Evolutionary conservation across 139 green algal species (phyloP), one percentile per base, ranked within the genome.

Genomic region (Tetraselmis chui): DNA sequence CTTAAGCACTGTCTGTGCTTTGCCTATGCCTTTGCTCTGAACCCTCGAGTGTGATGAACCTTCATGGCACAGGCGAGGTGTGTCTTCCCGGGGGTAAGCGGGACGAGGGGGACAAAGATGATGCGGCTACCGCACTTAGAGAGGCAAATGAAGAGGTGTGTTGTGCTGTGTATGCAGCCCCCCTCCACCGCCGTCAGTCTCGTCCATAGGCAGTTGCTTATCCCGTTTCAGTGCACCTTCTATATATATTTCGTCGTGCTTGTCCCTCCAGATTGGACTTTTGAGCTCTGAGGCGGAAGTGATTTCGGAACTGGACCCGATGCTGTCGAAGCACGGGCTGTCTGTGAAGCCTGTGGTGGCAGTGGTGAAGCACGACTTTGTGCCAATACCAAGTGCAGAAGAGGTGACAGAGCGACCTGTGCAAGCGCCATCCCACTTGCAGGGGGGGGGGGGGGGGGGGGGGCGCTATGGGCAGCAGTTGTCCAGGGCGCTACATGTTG

Each of bases 41-140:
- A n/a, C n/a, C n/a, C n/a, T n/a, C n/a, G n/a, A n/a, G n/a, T n/a
- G n/a, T n/a, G n/a, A n/a, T n/a, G n/a, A n/a, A n/a, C n/a, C n/a
- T n/a, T n/a, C n/a, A n/a, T n/a, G n/a, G n/a, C 84, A 32, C 84
- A 87, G 89, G 90, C 18, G 92, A 96, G 86, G 90, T 95, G 0
- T 93, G 89, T 78, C 86, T 95, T n/a, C 92, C 93, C 0, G 93
- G 93, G 1, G 93, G 93, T 29, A 96, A 94, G 82, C 81, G 89
- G 0, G 93, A 96, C 59, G 74, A 79, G 0, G 83, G 26, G 0
- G 93, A 96, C 67, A n/a, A 25, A 0, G 82, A 90, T 77, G 89
- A 96, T 79, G 85, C 86, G 0, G 83, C 81, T 23, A 94, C 90
- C 11, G 93, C 93, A 0, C 77, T 94, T 75, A 81, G 93, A 25